Percentiles rank a stretch among this genome's conserved stretches.
phyloP scores from a whole-genome alignment of 2,329 filamentous ascomycete species.

The Shiraia sp. region DNA sequence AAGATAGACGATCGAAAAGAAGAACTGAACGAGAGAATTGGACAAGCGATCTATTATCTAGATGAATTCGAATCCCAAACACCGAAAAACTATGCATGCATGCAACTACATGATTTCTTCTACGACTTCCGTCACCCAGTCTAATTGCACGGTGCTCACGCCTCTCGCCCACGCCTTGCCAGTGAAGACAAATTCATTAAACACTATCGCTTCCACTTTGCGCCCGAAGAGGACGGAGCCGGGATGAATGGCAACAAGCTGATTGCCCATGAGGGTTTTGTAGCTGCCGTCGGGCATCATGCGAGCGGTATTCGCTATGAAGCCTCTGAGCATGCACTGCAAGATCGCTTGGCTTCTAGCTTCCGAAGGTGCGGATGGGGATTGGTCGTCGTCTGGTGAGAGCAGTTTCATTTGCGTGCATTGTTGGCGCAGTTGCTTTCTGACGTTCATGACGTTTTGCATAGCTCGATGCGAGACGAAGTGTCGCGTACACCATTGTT shows the following conservation, averaged over 20 bases:
- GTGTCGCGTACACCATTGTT: constrained; percentile 62
- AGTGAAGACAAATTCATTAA: constrained; percentile 69
- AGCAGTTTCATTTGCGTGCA: constrained; percentile 54
- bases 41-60: no score
- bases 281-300: constrained; percentile 65
- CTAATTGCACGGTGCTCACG: constrained; percentile 65
- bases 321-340: constrained; percentile 62
- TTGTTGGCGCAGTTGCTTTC: constrained; percentile 63
- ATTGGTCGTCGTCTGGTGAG: constrained; percentile 19
- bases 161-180: constrained; percentile 65
- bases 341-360: constrained; percentile 56
- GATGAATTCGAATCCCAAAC: not conserved
- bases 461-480: constrained; percentile 66
- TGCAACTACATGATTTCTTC: constrained; percentile 31
- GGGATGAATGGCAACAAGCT: constrained; percentile 66
- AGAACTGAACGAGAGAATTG: not conserved
- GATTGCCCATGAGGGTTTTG: constrained; percentile 63
- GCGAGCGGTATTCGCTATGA: constrained; percentile 63
- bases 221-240: constrained; percentile 62
- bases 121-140: constrained; percentile 62
- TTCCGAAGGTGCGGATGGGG: constrained; percentile 36
- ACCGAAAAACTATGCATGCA: not conserved
- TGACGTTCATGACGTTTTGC: constrained; percentile 67
- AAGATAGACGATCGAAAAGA: not conserved
- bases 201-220: constrained; percentile 65